Base-by-base conservation (phyloP, 495 filamentous ascomycete genomes). In the Hypoxylon fragiforme region DNA sequence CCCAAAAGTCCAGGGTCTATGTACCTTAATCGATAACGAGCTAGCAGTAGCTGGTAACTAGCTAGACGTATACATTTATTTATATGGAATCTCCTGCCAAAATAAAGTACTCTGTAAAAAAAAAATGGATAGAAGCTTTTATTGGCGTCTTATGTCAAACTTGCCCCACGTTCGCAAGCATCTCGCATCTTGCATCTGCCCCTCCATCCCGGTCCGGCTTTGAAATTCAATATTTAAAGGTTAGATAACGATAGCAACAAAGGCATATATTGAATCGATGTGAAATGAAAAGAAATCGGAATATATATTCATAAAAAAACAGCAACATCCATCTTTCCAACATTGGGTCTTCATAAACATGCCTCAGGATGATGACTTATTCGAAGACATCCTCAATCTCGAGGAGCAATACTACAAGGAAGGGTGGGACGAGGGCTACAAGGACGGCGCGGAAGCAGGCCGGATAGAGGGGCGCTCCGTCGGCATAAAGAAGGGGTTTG, bases 401-500 rank as follows among this genome's bases (percentile, higher is more conserved):
- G 91, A 96, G 71, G 86, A 92, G 51, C 70, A 82, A 43, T 96
- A 91, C 73, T 96, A 97, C 73, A 74, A 83, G 34, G 84, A 95
- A 68, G 95, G 94, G 30, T 92, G 89, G 70, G 70, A 76, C 7
- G 75, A 91, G 50, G 94, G 94, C 14, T 63, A 81, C 22, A 73
- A 75, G 34, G 95, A 96, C 68, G 94, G 94, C 19, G 76, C 81
- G n/a, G 76, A 79, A 60, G 84, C 90, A 11, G 94, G 95, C 8
- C 85, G 83, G 21, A 82, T 87, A 38, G 94, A 99, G 79, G 95
- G 95, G 31, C 87, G 89, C 28, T 77, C 88, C 9, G 89, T 97
- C 66, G 94, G 92, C 0, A 79, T 97, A 2, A 88, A 95, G 63
- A 95, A 94, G 59, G 94, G 92, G 1, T 97, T 92, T 51, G 89